Evolutionary conservation across 2,329 filamentous ascomycete species (phyloP).

Genomic region (Pleomassaria siparia): DNA sequence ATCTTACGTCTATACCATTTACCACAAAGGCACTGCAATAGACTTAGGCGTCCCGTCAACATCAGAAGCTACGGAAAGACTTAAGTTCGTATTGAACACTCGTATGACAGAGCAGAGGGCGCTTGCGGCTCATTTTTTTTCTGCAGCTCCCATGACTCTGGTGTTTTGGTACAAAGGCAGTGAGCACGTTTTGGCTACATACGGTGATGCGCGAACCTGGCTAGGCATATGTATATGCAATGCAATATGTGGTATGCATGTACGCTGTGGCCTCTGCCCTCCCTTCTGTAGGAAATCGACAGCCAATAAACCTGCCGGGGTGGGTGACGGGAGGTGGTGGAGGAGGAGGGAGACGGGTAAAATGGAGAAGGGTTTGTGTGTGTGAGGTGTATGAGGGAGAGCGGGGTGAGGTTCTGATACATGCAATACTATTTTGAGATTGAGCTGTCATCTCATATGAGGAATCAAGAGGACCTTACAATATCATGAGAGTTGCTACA

Average conservation of each 20-base stretch:
- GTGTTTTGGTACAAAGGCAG: too few relatives aligned
- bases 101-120: too few relatives aligned
- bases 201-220: constrained; percentile 22
- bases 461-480: too few relatives aligned
- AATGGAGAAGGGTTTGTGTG: neutral
- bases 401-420: neutral
- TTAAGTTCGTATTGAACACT: too few relatives aligned
- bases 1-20: too few relatives aligned
- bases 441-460: neutral
- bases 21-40: too few relatives aligned
- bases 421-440: neutral
- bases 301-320: constrained; percentile 24
- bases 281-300: constrained; percentile 15
- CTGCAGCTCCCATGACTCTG: constrained; percentile 8
- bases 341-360: neutral
- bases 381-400: neutral
- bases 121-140: constrained; percentile 14
- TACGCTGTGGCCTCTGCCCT: constrained; percentile 29
- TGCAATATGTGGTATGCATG: constrained; percentile 20
- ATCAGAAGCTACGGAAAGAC: too few relatives aligned
- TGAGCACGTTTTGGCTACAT: constrained; percentile 18
- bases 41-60: too few relatives aligned
- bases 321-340: neutral
- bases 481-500: too few relatives aligned
- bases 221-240: neutral